Evolutionary conservation across 164 flowering plant species (phyloP), one percentile per base, ranked within the genome.

Genomic region (Cinnamomum micranthum): DNA sequence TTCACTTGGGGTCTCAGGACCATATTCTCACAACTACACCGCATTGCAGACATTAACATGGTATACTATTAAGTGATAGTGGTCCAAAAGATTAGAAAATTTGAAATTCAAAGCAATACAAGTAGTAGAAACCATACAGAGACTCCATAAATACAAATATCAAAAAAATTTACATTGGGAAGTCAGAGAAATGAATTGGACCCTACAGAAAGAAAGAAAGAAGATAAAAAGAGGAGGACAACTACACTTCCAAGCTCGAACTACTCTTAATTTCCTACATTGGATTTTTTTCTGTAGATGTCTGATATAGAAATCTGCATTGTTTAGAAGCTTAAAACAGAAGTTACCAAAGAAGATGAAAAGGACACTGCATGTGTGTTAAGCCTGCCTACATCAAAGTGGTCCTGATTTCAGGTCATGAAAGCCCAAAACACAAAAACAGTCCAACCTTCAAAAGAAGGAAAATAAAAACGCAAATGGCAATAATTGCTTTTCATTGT

Each of bases 281-380:
- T 9, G 33, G 41, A 24, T 5, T 25, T 14, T 63, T 33, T 24
- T 35, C 62, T 19, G 41, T 68, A 22, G 33, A 19, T 58, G 73
- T 77, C 80, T 69, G 76, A 50, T 71, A 55, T 72, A 12, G 68
- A 62, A 72, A 73, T 62, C 71, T 73, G 25, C 11, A 68, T 28
- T 52, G 65, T 69, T 75, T 76, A 80, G 74, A 31, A 69, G 71
- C 70, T 50, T 71, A 33, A 58, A 74, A 47, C 80, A 66, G 82
- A 87, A 75, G 83, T 76, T 79, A 65, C 84, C 82, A 74, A 74
- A 76, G 77, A 73, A 68, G 71, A 74, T 78, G 73, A 80, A 68
- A 78, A 79, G 76, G 74, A 78, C 81, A 74, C 71, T 41, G 47
- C 47, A 41, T 78, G 65, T 63, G 77, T 71, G 80, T 77, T 77